These are phyloP conservation scores for Auricularia auricula-judae DNA, from an alignment of 768 basidiomycete genomes.

Conservation along the genomic window DNA sequence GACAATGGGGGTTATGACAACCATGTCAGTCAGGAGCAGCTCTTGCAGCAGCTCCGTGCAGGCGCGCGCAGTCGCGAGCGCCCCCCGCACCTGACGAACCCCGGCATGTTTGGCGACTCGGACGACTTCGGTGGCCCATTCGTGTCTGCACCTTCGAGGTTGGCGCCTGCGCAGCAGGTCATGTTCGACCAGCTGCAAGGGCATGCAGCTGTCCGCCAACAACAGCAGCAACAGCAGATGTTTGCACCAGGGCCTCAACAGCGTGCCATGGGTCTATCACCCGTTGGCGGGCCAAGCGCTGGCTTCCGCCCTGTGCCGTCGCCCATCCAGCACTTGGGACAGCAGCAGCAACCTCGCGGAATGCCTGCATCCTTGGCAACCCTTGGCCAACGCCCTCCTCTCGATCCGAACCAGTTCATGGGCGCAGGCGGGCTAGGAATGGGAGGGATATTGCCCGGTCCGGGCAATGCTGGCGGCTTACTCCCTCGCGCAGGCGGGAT, in stretches of 20 bases:
- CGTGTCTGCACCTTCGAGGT: neutral
- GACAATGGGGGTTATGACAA: neutral
- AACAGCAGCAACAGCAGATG: constrained; percentile 6
- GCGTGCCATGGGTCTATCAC: neutral
- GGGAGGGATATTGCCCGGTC: constrained; percentile 5
- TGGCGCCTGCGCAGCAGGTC: neutral
- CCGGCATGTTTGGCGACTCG: neutral
- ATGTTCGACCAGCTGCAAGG: neutral
- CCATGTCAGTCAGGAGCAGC: neutral
- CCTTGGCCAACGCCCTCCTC: constrained; percentile 70
- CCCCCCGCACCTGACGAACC: neutral
- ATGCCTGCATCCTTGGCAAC: constrained; percentile 70
- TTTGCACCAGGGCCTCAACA: neutral
- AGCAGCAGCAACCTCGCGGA: constrained; percentile 32
- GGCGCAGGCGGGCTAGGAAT: constrained; percentile 24
- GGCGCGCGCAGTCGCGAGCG: neutral
- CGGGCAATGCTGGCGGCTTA: neutral
- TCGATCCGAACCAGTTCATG: constrained; percentile 59
- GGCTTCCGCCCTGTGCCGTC: constrained; percentile 59
- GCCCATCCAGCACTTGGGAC: constrained; percentile 23
- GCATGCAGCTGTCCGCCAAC: neutral
- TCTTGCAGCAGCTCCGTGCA: neutral
- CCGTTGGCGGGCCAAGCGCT: neutral
- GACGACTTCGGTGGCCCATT: constrained; percentile 1
- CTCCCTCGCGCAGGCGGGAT: neutral